Conservation (phyloP, 2,329 filamentous ascomycete genomes). For the Metarhizium brunneum region DNA sequence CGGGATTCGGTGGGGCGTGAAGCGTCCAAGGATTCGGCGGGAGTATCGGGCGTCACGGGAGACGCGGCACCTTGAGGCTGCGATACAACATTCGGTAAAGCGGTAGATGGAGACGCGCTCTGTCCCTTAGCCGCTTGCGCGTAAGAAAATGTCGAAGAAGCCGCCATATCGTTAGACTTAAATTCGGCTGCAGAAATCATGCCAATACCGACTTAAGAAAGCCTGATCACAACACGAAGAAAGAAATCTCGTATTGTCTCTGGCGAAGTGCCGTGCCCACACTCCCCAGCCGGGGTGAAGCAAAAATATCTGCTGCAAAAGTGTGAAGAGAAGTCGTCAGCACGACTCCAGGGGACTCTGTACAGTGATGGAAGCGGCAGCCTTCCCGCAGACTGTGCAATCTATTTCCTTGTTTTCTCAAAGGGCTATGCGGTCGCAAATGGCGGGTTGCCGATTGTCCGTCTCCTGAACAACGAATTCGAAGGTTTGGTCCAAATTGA, state of each 20-base stretch:
- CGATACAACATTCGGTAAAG: slow-evolving; percentile 14
- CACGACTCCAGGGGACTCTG: background rate
- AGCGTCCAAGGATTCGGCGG: slow-evolving; percentile 16
- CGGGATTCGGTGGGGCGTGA: slow-evolving; percentile 14
- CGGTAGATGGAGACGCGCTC: slow-evolving; percentile 27
- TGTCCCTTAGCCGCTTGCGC: slow-evolving; percentile 89
- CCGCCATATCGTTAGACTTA: slow-evolving; percentile 36
- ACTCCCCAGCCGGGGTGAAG: slow-evolving; percentile 12
- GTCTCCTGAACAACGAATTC: background rate
- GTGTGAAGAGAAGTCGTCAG: background rate
- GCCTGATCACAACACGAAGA: slow-evolving; percentile 11
- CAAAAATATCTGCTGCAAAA: slow-evolving; percentile 1
- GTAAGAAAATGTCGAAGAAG: slow-evolving; percentile 70
- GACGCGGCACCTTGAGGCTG: slow-evolving; percentile 17
- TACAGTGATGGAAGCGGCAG: background rate
- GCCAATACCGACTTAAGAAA: slow-evolving; percentile 13
- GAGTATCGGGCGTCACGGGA: slow-evolving; percentile 16
- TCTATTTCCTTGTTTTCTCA: background rate
- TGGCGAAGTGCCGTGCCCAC: slow-evolving; percentile 7
- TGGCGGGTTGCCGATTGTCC: background rate
- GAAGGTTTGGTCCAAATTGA: background rate
- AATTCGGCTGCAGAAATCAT: slow-evolving; percentile 19
- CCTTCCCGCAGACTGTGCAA: background rate
- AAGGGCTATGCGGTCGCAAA: background rate
- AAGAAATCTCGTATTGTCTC: slow-evolving; percentile 5